Base-by-base conservation (phyloP, 805 yeast species). In the Teunomyces panamensis region DNA sequence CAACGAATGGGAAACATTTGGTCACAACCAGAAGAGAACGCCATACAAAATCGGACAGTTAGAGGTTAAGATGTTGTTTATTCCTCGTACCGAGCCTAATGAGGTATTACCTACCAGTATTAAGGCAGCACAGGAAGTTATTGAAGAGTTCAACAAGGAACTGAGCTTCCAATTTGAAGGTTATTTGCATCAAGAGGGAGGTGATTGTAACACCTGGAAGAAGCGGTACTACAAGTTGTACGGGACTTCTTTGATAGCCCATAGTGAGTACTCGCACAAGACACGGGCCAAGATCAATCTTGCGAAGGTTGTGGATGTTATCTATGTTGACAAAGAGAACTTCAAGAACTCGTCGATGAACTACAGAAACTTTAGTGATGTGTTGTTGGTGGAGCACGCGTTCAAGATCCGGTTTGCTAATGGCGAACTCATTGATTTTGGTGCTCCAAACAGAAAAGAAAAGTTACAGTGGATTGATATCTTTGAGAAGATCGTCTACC, bases 121-220 rank as follows among this genome's bases (percentile, higher is more conserved):
- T 55, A 75, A 75, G 45, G 67, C 79, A 43, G 74, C 74, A 1
- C 59, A 53, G 47, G 75, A 71, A 37, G 59, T 67, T 26, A 55
- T 71, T 34, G 62, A 62, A 20, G 69, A 69, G 30, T 55, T 73
- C 45, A 52, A 49, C 30, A 49, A 56, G 17, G 75, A 71, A 47
- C 43, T 56, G 6, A 42, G 54, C 8, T 41, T 57, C 14, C 37
- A 42, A 1, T 69, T 70, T 57, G 85, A 86, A 60, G 97, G 97
- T 0, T 84, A 72, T 58, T 69, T 92, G 68, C 81, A 82, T 56
- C 98, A 91, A 67, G 89, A 85, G 59, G 98, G 98, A 14, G 97
- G 97, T 8, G 98, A 91, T 68, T 79, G 94, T 55, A 79, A 75
- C 11, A 70, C 75, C 27, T 81, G 91, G 83, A 80, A 87, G 55